These are phyloP conservation scores for Podospora bellae-mahoneyi DNA, from an alignment of 495 filamentous ascomycete species.

Conservation along the genomic window DNA sequence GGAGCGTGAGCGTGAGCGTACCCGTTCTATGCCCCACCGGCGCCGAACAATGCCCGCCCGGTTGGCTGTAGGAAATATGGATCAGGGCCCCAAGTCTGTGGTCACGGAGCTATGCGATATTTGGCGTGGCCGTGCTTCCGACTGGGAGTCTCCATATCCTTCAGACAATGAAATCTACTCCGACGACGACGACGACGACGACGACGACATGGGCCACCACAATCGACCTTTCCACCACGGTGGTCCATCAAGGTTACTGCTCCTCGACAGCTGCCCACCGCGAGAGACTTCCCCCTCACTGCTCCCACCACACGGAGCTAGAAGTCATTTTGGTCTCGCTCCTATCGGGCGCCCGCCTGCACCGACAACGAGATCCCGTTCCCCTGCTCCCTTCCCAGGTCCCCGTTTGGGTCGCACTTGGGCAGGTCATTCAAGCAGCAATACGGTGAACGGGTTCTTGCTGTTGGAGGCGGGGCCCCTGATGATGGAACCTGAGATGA, in stretches of 20 bases:
- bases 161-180: slow-evolving; percentile 19
- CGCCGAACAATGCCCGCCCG: not conserved
- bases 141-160: slow-evolving; percentile 33
- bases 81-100: slow-evolving; percentile 17
- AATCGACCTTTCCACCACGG: not conserved
- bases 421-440: slow-evolving; percentile 1
- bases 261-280: slow-evolving; percentile 14
- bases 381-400: not conserved
- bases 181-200: slow-evolving; percentile 17
- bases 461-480: slow-evolving; percentile 7
- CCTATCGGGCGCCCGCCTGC: not conserved
- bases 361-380: not conserved
- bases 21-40: not conserved
- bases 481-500: slow-evolving; percentile 12
- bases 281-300: slow-evolving; percentile 12
- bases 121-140: slow-evolving; percentile 30
- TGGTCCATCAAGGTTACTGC: slow-evolving; percentile 9
- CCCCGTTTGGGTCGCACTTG: not conserved
- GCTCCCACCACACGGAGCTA: slow-evolving; percentile 11
- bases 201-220: slow-evolving; percentile 11
- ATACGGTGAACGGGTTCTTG: not conserved
- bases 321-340: slow-evolving; percentile 17
- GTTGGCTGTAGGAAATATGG: slow-evolving; percentile 9
- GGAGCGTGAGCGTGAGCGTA: not conserved
- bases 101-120: slow-evolving; percentile 30